Percentiles rank a stretch among this genome's conserved stretches.
phyloP scores from a whole-genome alignment of 768 basidiomycete genomes.

The Kwoniella heveanensis region DNA sequence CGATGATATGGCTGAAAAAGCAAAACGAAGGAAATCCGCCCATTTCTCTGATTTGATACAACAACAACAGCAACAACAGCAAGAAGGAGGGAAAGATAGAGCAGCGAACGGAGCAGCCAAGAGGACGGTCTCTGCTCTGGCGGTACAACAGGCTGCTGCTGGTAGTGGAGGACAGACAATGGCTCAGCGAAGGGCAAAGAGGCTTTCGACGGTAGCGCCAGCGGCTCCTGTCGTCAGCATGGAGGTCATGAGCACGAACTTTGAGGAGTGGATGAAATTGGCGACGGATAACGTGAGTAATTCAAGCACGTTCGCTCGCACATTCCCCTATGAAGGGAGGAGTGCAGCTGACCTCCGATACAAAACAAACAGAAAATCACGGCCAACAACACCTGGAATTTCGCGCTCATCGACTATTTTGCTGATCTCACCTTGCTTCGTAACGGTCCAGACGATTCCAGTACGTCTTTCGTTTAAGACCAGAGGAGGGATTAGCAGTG shows the following conservation, averaged over 20 bases:
- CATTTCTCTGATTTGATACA: slow-evolving; percentile 40
- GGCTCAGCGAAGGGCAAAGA: slow-evolving; percentile 32
- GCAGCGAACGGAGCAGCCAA: slow-evolving; percentile 57
- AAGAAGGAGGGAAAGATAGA: slow-evolving; percentile 16
- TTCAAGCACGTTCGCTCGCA: too few relatives aligned
- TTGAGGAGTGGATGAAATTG: slow-evolving; percentile 99
- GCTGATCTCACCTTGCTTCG: slow-evolving; percentile 95
- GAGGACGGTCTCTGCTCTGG: slow-evolving; percentile 40
- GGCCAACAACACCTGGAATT: slow-evolving; percentile 93
- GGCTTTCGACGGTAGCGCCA: slow-evolving; percentile 45
- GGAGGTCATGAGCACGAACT: slow-evolving; percentile 88
- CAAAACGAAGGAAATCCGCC: slow-evolving; percentile 63
- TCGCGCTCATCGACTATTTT: slow-evolving; percentile 97
- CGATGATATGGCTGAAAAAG: slow-evolving; percentile 85
- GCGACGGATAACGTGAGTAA: slow-evolving; percentile 96
- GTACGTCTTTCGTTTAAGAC: slow-evolving; percentile 18
- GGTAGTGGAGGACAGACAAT: slow-evolving; percentile 35
- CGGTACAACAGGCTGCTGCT: slow-evolving; percentile 62
- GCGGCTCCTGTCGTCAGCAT: slow-evolving; percentile 57
- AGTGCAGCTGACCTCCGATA: background rate
- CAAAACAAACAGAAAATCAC: slow-evolving; percentile 86
- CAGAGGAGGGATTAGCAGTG: slow-evolving; percentile 24
- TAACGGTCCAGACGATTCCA: slow-evolving; percentile 79
- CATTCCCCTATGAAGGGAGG: background rate
- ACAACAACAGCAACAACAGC: slow-evolving; percentile 3